Conservation (phyloP, 169 alveolate species). For the Cryptosporidium baileyi region DNA sequence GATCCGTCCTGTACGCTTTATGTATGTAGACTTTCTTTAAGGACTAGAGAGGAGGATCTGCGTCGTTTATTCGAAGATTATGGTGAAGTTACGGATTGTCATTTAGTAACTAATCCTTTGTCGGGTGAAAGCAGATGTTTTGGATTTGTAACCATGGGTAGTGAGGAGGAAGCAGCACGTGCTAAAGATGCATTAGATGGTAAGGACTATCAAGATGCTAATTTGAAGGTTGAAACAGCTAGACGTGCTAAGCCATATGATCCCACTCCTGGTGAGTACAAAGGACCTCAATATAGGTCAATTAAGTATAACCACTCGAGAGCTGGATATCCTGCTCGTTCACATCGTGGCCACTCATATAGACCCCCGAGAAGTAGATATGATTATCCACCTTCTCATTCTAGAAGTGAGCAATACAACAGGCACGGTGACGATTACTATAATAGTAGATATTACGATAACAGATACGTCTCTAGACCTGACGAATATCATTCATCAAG, state of each 20-base stretch:
- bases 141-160: conserved; percentile 66
- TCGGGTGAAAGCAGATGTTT: conserved; percentile 65
- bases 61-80: conserved; percentile 51
- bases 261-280: conserved; percentile 68
- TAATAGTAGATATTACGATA: conserved; percentile 45
- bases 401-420: conserved; percentile 56
- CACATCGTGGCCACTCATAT: conserved; percentile 51
- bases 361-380: conserved; percentile 44
- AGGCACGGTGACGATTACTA: conserved; percentile 60
- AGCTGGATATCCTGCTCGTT: conserved; percentile 5
- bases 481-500: conserved; percentile 52
- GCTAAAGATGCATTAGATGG: conserved; percentile 66
- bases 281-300: conserved; percentile 69
- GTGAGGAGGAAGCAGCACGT: conserved; percentile 64
- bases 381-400: conserved; percentile 60
- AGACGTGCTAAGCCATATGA: conserved; percentile 69
- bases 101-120: conserved; percentile 47
- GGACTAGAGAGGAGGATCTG: conserved; percentile 55
- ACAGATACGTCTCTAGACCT: conserved; percentile 35
- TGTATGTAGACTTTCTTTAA: conserved; percentile 56
- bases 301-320: conserved; percentile 48
- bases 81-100: conserved; percentile 67
- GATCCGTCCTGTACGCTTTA: conserved; percentile 68
- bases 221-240: conserved; percentile 61
- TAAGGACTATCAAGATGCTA: conserved; percentile 68